phyloP scores from a whole-genome alignment of 2,329 filamentous ascomycete genomes.

The Arachnomyces sp. region DNA sequence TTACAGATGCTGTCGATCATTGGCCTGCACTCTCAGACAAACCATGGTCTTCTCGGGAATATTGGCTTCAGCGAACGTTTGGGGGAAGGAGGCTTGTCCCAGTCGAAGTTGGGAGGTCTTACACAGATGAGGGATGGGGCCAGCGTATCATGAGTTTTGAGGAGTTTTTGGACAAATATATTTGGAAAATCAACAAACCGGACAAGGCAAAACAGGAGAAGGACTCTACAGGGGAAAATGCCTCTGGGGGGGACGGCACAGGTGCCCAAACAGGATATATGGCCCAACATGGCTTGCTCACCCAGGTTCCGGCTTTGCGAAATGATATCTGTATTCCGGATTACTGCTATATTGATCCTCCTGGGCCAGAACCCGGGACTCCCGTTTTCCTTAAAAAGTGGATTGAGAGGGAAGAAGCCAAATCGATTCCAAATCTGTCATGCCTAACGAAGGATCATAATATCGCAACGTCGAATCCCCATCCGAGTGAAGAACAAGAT shows the following conservation, averaged over 20 bases:
- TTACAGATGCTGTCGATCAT: slow-evolving; percentile 55
- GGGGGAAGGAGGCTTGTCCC: slow-evolving; percentile 73
- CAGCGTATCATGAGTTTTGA: slow-evolving; percentile 71
- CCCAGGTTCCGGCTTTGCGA: slow-evolving; percentile 69
- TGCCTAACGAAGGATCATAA: too few relatives aligned
- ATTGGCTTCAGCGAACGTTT: slow-evolving; percentile 68
- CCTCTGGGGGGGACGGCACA: slow-evolving; percentile 4
- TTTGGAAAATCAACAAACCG: slow-evolving; percentile 32
- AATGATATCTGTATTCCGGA: slow-evolving; percentile 75
- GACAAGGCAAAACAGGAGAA: background rate
- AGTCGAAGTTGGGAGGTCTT: slow-evolving; percentile 77
- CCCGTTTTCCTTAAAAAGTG: slow-evolving; percentile 36
- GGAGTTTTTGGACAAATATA: slow-evolving; percentile 59
- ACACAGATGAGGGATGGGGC: slow-evolving; percentile 77
- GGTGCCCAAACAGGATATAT: slow-evolving; percentile 61
- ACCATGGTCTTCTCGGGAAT: slow-evolving; percentile 66
- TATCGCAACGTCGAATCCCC: too few relatives aligned
- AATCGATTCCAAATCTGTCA: too few relatives aligned
- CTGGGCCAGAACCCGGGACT: slow-evolving; percentile 45
- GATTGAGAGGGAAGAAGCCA: slow-evolving; percentile 9
- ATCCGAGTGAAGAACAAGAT: background rate
- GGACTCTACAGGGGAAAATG: slow-evolving; percentile 1
- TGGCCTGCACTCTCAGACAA: slow-evolving; percentile 70
- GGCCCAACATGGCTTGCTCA: slow-evolving; percentile 82
- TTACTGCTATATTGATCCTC: slow-evolving; percentile 68